Evolutionary conservation across 2,329 filamentous ascomycete species (phyloP), one percentile per base, ranked within the genome.

Genomic region (Sporothrix sp.): DNA sequence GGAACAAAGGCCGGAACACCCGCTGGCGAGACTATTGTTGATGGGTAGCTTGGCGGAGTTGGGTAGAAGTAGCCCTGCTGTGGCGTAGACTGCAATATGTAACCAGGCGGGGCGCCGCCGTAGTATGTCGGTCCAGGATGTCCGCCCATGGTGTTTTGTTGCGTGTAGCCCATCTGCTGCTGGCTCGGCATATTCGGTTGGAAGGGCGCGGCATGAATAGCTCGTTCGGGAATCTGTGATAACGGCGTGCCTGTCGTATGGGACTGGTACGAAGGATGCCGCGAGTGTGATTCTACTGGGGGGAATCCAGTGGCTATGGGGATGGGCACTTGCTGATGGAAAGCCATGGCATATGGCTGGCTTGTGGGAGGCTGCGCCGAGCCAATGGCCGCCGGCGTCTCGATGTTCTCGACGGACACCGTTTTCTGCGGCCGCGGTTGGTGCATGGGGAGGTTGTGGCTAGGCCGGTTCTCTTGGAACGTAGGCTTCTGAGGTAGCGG

Each of bases 341-440:
- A 96, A 0, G 72, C 52, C 47, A 65, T 66, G 52, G 67, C 63
- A 21, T 52, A 52, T 3, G 50, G 48, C 39, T 52, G 53, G 4
- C 44, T 48, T 4, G 40, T 10, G 10, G 47, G 16, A 3, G 20
- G 18, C 20, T 44, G 55, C 21, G n/a, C 33, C 20, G 35, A 14
- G 3, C 20, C 18, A 9, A 16, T 36, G 59, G 69, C 74, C 5
- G 79, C 81, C 4, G 90, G 88, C 7, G 86, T 86, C 66, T 97
- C 93, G 58, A 97, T 95, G 60, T 88, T 89, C 52, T 88, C 87
- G 52, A 97, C 82, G 9, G 90, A 96, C 28, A 97, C 87, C 6
- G 89, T 77, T 72, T 97, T 97, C 66, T 97, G 90, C 8, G 93
- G 91, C 48, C 87, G 84, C 52, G 93, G 93, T 64, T 97, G 93